phyloP scores from a whole-genome alignment of 495 filamentous ascomycete species.

The Hypoxylon fuscum region DNA sequence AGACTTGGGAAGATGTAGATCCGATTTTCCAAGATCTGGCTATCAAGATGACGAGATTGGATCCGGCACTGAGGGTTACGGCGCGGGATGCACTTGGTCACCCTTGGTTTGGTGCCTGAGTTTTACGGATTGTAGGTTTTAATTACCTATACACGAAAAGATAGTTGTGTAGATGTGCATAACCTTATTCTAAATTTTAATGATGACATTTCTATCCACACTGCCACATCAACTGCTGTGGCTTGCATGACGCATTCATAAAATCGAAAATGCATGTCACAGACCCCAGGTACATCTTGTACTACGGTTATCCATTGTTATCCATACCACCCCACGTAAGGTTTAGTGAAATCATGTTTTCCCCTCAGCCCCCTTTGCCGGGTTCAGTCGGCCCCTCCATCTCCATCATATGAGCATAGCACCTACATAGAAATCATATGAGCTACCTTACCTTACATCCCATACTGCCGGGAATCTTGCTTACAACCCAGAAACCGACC shows the following conservation, averaged over 20 bases:
- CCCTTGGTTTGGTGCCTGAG: slow-evolving; percentile 22
- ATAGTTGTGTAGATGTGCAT: too few species aligned
- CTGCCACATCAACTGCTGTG: too few species aligned
- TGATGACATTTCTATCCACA: too few species aligned
- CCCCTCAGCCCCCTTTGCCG: slow-evolving; percentile 10
- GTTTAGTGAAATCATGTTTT: neutral
- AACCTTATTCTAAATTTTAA: too few species aligned
- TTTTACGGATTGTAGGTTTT: neutral
- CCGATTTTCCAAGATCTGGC: slow-evolving; percentile 24
- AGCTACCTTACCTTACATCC: neutral
- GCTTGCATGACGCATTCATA: slow-evolving; percentile 40
- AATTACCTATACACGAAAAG: too few species aligned
- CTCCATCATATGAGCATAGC: slow-evolving; percentile 1
- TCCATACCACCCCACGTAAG: slow-evolving; percentile 28
- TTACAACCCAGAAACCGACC: slow-evolving; percentile 1
- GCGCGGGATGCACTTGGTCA: slow-evolving; percentile 32
- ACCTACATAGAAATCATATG: too few species aligned
- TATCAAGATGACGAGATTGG: slow-evolving; percentile 36
- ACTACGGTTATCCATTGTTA: neutral
- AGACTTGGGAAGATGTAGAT: slow-evolving; percentile 14
- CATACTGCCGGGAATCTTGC: neutral
- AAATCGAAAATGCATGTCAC: too few species aligned
- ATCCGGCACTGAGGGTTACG: slow-evolving; percentile 29
- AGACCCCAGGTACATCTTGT: too few species aligned
- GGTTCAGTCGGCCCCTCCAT: slow-evolving; percentile 18